Conservation (phyloP, 805 yeast species). For the Wickerhamomyces tratensis region DNA sequence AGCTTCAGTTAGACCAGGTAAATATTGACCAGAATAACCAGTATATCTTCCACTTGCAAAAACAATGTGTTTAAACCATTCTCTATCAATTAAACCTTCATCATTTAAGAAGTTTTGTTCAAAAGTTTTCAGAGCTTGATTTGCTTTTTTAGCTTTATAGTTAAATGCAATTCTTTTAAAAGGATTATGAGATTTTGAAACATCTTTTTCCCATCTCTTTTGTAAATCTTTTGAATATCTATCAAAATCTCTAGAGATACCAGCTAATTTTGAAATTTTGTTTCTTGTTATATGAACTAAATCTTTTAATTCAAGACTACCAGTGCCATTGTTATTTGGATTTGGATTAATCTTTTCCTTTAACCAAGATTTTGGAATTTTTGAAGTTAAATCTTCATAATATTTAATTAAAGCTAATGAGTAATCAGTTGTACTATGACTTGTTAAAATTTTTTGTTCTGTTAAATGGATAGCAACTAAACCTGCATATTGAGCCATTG, state of each 20-base stretch:
- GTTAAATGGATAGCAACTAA: slow-evolving; percentile 35
- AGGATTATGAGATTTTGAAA: slow-evolving; percentile 20
- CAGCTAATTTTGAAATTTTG: slow-evolving; percentile 17
- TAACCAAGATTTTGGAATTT: slow-evolving; percentile 31
- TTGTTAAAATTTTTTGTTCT: slow-evolving; percentile 38
- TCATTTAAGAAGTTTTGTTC: slow-evolving; percentile 36
- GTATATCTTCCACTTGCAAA: slow-evolving; percentile 47
- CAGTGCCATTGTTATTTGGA: neutral
- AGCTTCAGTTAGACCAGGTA: slow-evolving; percentile 45
- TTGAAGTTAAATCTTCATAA: slow-evolving; percentile 24
- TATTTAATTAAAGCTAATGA: slow-evolving; percentile 27
- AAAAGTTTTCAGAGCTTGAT: slow-evolving; percentile 27
- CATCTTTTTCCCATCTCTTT: slow-evolving; percentile 17
- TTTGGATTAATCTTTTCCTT: slow-evolving; percentile 5
- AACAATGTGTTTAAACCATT: slow-evolving; percentile 45
- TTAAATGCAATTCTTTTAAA: slow-evolving; percentile 20
- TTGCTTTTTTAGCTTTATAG: slow-evolving; percentile 18
- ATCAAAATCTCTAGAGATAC: slow-evolving; percentile 19
- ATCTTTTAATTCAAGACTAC: slow-evolving; percentile 13
- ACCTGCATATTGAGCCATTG: slow-evolving; percentile 45
- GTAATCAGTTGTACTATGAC: slow-evolving; percentile 25
- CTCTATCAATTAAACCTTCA: slow-evolving; percentile 35
- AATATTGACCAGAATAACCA: slow-evolving; percentile 43
- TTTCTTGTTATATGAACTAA: slow-evolving; percentile 19
- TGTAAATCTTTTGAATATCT: slow-evolving; percentile 10